Conservation (phyloP, 1,284 basidiomycete species). For the Chalciporus sp. region DNA sequence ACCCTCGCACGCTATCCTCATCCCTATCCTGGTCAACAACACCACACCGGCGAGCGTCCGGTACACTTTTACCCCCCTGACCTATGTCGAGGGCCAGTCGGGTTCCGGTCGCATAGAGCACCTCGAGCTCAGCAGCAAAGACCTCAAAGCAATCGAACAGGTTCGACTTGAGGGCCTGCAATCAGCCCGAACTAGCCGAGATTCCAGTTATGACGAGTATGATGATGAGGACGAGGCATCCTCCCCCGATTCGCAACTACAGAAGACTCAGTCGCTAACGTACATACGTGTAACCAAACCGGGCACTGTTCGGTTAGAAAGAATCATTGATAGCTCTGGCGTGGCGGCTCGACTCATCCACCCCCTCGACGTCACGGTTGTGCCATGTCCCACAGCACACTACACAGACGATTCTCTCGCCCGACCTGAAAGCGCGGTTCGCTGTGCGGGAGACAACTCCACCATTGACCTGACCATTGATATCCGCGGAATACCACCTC, state of each 20-base stretch:
- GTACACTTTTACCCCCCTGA: slow-evolving; percentile 79
- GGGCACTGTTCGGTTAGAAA: slow-evolving; percentile 72
- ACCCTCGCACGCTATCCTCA: slow-evolving; percentile 56
- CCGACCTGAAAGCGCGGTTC: slow-evolving; percentile 49
- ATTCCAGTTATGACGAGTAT: slow-evolving; percentile 62
- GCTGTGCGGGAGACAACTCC: slow-evolving; percentile 74
- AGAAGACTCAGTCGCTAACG: slow-evolving; percentile 71
- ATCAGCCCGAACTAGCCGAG: slow-evolving; percentile 45
- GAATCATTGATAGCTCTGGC: slow-evolving; percentile 70
- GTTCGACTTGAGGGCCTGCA: slow-evolving; percentile 54
- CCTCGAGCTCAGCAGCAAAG: slow-evolving; percentile 61
- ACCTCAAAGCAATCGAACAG: slow-evolving; percentile 68
- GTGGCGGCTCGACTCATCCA: slow-evolving; percentile 67
- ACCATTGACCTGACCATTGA: slow-evolving; percentile 66
- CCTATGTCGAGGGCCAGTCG: slow-evolving; percentile 43
- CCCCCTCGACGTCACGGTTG: slow-evolving; percentile 71
- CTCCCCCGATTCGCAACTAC: slow-evolving; percentile 43
- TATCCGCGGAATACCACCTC: slow-evolving; percentile 77
- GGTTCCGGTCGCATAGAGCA: slow-evolving; percentile 49
- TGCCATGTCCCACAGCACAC: slow-evolving; percentile 79
- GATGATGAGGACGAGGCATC: slow-evolving; percentile 53
- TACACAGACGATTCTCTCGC: slow-evolving; percentile 54
- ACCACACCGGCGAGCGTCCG: slow-evolving; percentile 75
- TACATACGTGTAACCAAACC: slow-evolving; percentile 74
- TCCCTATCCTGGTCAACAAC: slow-evolving; percentile 90